Evolutionary conservation across 495 filamentous ascomycete species (phyloP).

Genomic region (Neurospora sp.): DNA sequence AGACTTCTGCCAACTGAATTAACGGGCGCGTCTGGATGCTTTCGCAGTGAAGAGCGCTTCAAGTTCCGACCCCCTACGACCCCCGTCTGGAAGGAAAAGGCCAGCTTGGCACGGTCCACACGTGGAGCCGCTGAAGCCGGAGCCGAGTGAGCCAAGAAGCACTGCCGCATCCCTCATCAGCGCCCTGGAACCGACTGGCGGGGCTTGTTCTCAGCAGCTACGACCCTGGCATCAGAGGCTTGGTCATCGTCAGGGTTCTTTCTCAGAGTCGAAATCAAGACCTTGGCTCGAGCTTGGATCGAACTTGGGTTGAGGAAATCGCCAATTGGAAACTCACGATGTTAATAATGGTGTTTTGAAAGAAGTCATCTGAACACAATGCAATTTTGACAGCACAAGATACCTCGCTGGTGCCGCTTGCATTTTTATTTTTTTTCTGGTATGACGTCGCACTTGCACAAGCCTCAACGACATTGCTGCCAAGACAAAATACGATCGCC

Average conservation of each 20-base stretch:
- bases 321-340: neutral
- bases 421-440: neutral
- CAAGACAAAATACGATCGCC: neutral
- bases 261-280: neutral
- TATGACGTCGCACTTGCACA: neutral
- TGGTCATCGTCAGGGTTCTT: neutral
- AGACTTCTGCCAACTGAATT: neutral
- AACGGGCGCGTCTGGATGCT: neutral
- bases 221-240: neutral
- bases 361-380: neutral
- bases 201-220: neutral
- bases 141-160: neutral
- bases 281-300: neutral
- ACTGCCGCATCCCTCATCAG: neutral
- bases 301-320: neutral
- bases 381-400: neutral
- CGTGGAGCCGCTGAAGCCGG: neutral
- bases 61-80: neutral
- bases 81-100: neutral
- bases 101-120: neutral
- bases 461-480: neutral
- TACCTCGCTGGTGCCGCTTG: neutral
- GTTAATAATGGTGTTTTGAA: neutral
- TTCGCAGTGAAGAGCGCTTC: neutral
- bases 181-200: neutral